Evolutionary conservation across 164 flowering plant species (phyloP), one percentile per base, ranked within the genome.

Genomic region (Protea cynaroides): DNA sequence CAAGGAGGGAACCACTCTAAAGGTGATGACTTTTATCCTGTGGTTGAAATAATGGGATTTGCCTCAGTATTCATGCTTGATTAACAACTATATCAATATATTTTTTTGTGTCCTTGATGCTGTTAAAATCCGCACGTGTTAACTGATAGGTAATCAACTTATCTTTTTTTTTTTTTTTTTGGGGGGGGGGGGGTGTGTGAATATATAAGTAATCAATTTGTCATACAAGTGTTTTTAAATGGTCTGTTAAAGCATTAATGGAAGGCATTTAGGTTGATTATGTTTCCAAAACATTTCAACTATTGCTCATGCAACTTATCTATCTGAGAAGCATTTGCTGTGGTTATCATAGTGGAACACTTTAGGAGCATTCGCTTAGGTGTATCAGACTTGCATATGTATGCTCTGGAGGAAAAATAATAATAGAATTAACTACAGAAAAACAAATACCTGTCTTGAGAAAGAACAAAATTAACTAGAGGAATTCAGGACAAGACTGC

Each of bases 1-100:
- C 81, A 92, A 92, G 74, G 97, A 89, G 70, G 97, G 99, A 71
- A 69, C 78, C 49, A 90, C 97, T 55, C 71, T 95, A 61, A 95
- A 88, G 97, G 97, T 92, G 55, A 69, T 40, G 17, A 25, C 56
- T 53, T 44, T 22, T 18, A n/a, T 55, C 50, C 36, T 22, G 22
- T 52, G 12, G 44, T 12, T 62, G n/a, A 24, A 29, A 17, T 47
- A 25, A 3, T 46, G 40, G 49, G 15, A 37, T 44, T 46, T 61
- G 3, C 6, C 19, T 9, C 19, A 17, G 4, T 36, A 18, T 59
- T 44, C 19, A 3, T 40, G 15, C 4, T 14, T 38, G 46, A 17
- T 34, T 38, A n/a, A 54, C 76, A 76, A 78, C 78, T 76, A 78
- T 17, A 61, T 55, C 9, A 64, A 50, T 57, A 78, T 65, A 0